These are phyloP conservation scores for Solanum corneliomulleri DNA, from an alignment of 257 asterid genomes.

Conservation along the genomic window DNA sequence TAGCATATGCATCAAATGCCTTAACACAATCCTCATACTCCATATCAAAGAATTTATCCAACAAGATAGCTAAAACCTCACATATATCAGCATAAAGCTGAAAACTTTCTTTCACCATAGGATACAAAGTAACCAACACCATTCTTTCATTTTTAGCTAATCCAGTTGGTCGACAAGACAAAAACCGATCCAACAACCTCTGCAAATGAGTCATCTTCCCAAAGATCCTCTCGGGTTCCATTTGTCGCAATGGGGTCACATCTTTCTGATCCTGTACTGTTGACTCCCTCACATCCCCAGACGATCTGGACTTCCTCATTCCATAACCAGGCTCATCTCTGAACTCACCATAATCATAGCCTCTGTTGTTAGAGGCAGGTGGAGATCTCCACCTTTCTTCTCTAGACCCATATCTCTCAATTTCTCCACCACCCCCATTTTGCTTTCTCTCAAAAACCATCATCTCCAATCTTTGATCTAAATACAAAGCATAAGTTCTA, in stretches of 20 bases:
- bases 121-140: slow-evolving; percentile 44
- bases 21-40: slow-evolving; percentile 54
- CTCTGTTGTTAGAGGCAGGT: slow-evolving; percentile 21
- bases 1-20: slow-evolving; percentile 43
- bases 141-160: slow-evolving; percentile 56
- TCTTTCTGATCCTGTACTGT: slow-evolving; percentile 16
- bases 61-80: slow-evolving; percentile 49
- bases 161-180: slow-evolving; percentile 51
- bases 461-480: slow-evolving; percentile 57
- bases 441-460: slow-evolving; percentile 36
- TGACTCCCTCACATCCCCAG: slow-evolving; percentile 40
- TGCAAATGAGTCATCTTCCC: slow-evolving; percentile 58
- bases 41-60: slow-evolving; percentile 59
- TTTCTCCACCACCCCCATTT: slow-evolving; percentile 21
- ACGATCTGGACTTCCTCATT: slow-evolving; percentile 46
- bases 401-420: slow-evolving; percentile 23
- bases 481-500: slow-evolving; percentile 48
- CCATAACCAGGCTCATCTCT: slow-evolving; percentile 30
- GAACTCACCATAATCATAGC: slow-evolving; percentile 21
- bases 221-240: slow-evolving; percentile 39
- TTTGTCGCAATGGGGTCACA: slow-evolving; percentile 44
- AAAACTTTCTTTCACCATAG: slow-evolving; percentile 48
- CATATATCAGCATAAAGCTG: slow-evolving; percentile 48
- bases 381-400: slow-evolving; percentile 41
- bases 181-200: slow-evolving; percentile 47